Evolutionary conservation across 371 early-diverging fungal genomes (phyloP).

Genomic region (Mycotypha africana): DNA sequence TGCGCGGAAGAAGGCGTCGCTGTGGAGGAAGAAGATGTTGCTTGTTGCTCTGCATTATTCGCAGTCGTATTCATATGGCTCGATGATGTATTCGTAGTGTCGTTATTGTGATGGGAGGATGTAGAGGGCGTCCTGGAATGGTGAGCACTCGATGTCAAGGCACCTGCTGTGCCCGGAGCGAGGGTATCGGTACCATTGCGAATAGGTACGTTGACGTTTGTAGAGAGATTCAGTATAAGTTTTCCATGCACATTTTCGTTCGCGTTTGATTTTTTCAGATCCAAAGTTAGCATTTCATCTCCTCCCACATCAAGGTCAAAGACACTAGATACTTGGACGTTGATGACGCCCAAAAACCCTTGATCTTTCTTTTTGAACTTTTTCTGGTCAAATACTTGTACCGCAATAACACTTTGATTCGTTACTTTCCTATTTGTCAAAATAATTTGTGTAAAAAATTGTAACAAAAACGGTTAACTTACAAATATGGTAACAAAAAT

Average conservation of each 20-base stretch:
- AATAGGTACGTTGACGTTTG: conserved; percentile 48
- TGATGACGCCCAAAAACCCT: conserved; percentile 93
- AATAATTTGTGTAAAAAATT: background rate
- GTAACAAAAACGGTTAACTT: too few relatives aligned
- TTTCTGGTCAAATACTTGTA: conserved; percentile 96
- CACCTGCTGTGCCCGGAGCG: conserved; percentile 13
- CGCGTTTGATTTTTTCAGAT: conserved; percentile 78
- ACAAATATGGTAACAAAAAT: too few relatives aligned
- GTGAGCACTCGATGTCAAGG: background rate
- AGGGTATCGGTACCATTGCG: conserved; percentile 41
- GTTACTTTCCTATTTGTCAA: conserved; percentile 55
- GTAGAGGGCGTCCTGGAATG: too few relatives aligned
- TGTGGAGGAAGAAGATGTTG: conserved; percentile 1
- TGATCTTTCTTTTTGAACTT: conserved; percentile 93
- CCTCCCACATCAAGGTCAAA: conserved; percentile 72
- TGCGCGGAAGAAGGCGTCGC: too few relatives aligned
- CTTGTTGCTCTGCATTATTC: conserved; percentile 6
- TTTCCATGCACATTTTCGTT: conserved; percentile 86
- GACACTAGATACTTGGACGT: conserved; percentile 77
- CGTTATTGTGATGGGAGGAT: conserved; percentile 1
- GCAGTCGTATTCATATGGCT: background rate
- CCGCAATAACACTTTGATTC: conserved; percentile 78
- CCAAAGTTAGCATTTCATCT: conserved; percentile 81
- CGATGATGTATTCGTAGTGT: conserved; percentile 7
- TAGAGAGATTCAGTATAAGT: conserved; percentile 66